These are phyloP conservation scores for Penicillium mononematosum DNA, from an alignment of 495 filamentous ascomycete species.

Conservation along the genomic window DNA sequence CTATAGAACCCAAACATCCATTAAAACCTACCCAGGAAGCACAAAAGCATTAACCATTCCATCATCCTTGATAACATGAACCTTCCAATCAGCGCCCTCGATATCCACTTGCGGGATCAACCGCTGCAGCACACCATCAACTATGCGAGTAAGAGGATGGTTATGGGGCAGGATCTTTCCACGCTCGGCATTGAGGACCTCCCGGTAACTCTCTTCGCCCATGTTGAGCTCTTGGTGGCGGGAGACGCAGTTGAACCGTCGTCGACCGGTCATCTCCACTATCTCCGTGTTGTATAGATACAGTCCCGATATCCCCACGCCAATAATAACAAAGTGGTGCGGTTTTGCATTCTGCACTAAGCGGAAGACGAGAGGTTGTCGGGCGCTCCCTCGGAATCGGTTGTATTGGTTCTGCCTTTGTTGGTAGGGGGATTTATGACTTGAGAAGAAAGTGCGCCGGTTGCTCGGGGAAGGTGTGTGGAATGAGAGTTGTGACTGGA, in stretches of 20 bases:
- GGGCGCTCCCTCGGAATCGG: slow-evolving; percentile 27
- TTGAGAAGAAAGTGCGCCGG: slow-evolving; percentile 24
- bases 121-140: slow-evolving; percentile 66
- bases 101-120: slow-evolving; percentile 70
- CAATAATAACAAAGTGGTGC: slow-evolving; percentile 36
- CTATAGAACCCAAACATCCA: not conserved
- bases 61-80: slow-evolving; percentile 75
- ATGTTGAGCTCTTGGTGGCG: slow-evolving; percentile 53
- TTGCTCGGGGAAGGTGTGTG: not conserved
- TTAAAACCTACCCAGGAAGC: slow-evolving; percentile 62
- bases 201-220: slow-evolving; percentile 51
- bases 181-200: slow-evolving; percentile 48
- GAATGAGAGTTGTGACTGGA: not conserved
- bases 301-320: slow-evolving; percentile 43
- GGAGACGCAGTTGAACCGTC: slow-evolving; percentile 76
- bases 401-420: slow-evolving; percentile 29
- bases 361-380: slow-evolving; percentile 18
- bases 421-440: slow-evolving; percentile 10
- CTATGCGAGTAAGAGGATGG: slow-evolving; percentile 53
- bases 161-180: slow-evolving; percentile 49
- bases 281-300: slow-evolving; percentile 74
- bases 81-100: slow-evolving; percentile 69
- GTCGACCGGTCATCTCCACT: slow-evolving; percentile 75
- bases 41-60: slow-evolving; percentile 78
- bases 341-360: slow-evolving; percentile 29